These are phyloP conservation scores for Ocimum tenuiflorum DNA, from an alignment of 257 asterid species.

Conservation along the genomic window DNA sequence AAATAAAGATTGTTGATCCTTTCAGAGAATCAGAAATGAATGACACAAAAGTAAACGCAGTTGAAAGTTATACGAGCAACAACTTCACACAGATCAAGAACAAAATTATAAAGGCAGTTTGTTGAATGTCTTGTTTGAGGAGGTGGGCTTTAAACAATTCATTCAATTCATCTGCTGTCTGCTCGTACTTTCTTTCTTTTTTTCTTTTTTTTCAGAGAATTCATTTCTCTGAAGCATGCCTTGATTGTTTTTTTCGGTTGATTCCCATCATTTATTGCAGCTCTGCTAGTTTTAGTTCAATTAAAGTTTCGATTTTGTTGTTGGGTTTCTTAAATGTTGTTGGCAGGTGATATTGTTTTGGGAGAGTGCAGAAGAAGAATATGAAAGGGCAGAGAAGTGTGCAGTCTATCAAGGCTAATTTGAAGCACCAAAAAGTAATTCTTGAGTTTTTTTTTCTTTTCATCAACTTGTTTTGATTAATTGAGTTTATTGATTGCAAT, in stretches of 20 bases:
- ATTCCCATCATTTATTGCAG: constrained; percentile 19
- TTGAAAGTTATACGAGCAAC: not conserved
- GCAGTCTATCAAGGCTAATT: constrained; percentile 44
- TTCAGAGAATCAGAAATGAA: constrained; percentile 14
- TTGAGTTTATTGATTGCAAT: not conserved
- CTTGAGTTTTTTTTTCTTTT: not conserved
- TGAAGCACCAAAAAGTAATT: constrained; percentile 47
- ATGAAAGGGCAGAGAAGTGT: constrained; percentile 47
- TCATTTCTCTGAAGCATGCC: constrained; percentile 34
- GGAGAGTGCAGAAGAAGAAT: constrained; percentile 41
- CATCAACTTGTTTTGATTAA: not conserved
- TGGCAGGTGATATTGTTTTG: constrained; percentile 13
- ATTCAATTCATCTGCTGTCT: constrained; percentile 15
- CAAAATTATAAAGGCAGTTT: not conserved
- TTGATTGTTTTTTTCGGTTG: not conserved
- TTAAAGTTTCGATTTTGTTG: not conserved
- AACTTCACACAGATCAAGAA: constrained; percentile 35
- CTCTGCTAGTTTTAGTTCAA: not conserved
- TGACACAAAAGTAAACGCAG: not conserved
- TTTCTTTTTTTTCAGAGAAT: constrained; percentile 28
- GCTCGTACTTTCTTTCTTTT: not conserved
- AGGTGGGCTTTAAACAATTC: constrained; percentile 8
- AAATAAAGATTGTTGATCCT: not conserved
- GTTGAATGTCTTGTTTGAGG: constrained; percentile 18
- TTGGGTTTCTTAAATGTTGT: constrained; percentile 15